Evolutionary conservation across 2,329 filamentous ascomycete species (phyloP).

Genomic region (Fusarium palustre): DNA sequence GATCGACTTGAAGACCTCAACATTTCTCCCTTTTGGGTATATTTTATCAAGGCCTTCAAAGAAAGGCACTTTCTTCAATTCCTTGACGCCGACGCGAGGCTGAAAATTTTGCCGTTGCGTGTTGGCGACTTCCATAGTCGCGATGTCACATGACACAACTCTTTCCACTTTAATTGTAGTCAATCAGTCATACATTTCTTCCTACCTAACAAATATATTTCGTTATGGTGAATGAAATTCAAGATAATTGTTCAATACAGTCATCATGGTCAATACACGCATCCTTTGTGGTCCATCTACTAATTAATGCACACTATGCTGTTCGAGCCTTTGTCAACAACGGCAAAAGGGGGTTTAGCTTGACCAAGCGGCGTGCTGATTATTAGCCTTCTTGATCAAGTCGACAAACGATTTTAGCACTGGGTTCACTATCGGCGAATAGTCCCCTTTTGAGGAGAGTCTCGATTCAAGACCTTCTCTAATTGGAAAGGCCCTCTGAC

Average conservation of each 20-base stretch:
- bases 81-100: slow-evolving; percentile 15
- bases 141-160: slow-evolving; percentile 45
- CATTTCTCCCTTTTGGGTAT: slow-evolving; percentile 32
- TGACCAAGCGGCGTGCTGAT: neutral
- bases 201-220: neutral
- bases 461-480: slow-evolving; percentile 25
- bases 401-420: slow-evolving; percentile 2
- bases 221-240: neutral
- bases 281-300: neutral
- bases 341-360: neutral
- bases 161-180: slow-evolving; percentile 27
- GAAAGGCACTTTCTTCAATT: neutral
- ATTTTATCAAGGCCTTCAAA: slow-evolving; percentile 6
- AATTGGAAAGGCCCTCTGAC: slow-evolving; percentile 29
- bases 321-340: neutral
- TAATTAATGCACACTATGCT: neutral
- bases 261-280: neutral
- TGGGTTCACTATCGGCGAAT: slow-evolving; percentile 5
- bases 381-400: slow-evolving; percentile 1
- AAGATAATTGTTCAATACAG: neutral
- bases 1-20: slow-evolving; percentile 47
- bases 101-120: slow-evolving; percentile 45
- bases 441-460: slow-evolving; percentile 5
- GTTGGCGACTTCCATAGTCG: slow-evolving; percentile 27
- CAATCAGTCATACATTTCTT: slow-evolving; percentile 12